Evolutionary conservation across 768 basidiomycete species (phyloP).

Genomic region (Ramaria sp.): DNA sequence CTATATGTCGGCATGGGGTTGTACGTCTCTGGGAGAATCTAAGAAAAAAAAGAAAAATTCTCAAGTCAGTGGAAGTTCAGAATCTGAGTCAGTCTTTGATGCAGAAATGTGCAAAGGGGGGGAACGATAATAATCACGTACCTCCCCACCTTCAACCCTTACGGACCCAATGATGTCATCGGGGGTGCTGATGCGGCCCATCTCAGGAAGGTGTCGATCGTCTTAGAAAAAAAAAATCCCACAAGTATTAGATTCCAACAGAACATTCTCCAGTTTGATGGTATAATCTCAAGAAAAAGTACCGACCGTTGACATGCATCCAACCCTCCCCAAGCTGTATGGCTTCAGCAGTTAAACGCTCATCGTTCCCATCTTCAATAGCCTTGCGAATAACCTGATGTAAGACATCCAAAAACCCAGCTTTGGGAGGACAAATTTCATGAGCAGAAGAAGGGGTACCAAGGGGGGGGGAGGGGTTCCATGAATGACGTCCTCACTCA

Average conservation of each 20-base stretch:
- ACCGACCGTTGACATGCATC: constrained; percentile 70
- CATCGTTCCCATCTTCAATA: constrained; percentile 48
- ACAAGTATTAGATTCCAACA: neutral
- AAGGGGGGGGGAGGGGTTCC: neutral
- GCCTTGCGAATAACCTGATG: constrained; percentile 48
- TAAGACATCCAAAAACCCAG: constrained; percentile 44
- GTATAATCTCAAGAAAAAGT: neutral
- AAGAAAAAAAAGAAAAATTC: neutral
- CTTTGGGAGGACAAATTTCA: constrained; percentile 24
- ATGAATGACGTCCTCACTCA: constrained; percentile 23
- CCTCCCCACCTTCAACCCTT: constrained; percentile 58
- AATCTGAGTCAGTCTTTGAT: too few relatives aligned
- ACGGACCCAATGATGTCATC: constrained; percentile 79
- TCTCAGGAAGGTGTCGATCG: constrained; percentile 59
- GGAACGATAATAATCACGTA: constrained; percentile 17
- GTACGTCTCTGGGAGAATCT: constrained; percentile 66
- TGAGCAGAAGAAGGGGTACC: neutral
- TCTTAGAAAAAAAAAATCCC: constrained; percentile 38
- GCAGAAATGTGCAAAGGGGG: neutral
- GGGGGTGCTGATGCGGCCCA: constrained; percentile 69
- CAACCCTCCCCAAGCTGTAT: constrained; percentile 62
- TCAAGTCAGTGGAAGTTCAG: too few relatives aligned
- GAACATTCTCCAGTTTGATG: too few relatives aligned
- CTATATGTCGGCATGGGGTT: constrained; percentile 80
- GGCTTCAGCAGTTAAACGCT: constrained; percentile 54